Evolutionary conservation across 192 early-diverging fungal genomes (phyloP).

Genomic region (Mortierella alpina): DNA sequence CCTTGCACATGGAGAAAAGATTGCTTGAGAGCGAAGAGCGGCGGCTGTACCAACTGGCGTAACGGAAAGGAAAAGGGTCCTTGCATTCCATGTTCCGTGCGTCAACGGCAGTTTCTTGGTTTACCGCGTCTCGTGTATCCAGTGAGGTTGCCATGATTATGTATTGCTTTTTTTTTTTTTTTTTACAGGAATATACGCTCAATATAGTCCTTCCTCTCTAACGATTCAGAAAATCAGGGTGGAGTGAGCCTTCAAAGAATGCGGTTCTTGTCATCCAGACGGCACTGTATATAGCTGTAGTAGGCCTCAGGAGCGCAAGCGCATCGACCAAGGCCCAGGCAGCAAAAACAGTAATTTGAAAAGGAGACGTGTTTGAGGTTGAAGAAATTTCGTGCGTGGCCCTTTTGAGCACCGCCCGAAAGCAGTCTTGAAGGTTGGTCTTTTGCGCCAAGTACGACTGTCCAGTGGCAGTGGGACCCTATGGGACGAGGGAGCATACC

Average conservation of each 20-base stretch:
- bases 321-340: slow-evolving; percentile 44
- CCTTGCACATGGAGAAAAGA: no score
- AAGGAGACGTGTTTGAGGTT: slow-evolving; percentile 37
- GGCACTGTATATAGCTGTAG: slow-evolving; percentile 38
- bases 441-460: background rate
- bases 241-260: slow-evolving; percentile 31
- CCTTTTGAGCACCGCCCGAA: background rate
- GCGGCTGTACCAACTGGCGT: no score
- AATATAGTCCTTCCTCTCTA: slow-evolving; percentile 39
- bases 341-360: slow-evolving; percentile 52
- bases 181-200: slow-evolving; percentile 15
- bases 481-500: no score
- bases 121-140: no score
- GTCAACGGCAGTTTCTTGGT: no score
- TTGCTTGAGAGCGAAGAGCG: no score
- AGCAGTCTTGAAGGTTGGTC: no score
- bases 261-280: slow-evolving; percentile 51
- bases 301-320: slow-evolving; percentile 45
- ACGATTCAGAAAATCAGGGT: slow-evolving; percentile 33
- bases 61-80: no score
- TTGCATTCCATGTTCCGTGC: no score
- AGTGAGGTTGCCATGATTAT: background rate
- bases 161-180: background rate
- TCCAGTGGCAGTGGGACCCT: no score
- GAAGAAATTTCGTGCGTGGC: slow-evolving; percentile 3